Percentiles rank a stretch among this genome's conserved stretches.
Evolutionary conservation across 495 filamentous ascomycete species (phyloP).

Genomic region (Cryomyces minteri): DNA sequence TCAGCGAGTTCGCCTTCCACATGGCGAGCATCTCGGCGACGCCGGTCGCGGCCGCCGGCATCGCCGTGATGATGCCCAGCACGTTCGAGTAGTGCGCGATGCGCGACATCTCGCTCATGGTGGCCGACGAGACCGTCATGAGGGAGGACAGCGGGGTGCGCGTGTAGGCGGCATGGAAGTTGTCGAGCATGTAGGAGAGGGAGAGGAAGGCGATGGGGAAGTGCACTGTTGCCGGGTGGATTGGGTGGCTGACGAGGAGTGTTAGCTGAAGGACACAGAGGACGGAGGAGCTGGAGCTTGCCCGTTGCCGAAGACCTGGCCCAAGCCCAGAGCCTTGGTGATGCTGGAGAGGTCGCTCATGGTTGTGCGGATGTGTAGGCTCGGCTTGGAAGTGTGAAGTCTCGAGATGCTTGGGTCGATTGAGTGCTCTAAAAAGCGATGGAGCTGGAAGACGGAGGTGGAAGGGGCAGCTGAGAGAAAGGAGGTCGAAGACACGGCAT

Average conservation of each 20-base stretch:
- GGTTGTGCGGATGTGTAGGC: not conserved
- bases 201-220: conserved; percentile 19
- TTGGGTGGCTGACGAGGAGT: conserved; percentile 9
- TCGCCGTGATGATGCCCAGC: conserved; percentile 7
- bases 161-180: conserved; percentile 6
- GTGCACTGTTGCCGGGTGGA: conserved; percentile 18
- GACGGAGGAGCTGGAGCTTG: not conserved
- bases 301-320: not conserved
- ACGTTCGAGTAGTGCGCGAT: conserved; percentile 8
- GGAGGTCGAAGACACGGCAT: too few relatives aligned
- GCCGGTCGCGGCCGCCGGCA: conserved; percentile 11
- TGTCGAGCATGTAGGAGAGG: conserved; percentile 15
- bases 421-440: too few relatives aligned
- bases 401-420: too few relatives aligned
- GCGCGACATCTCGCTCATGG: conserved; percentile 6
- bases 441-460: too few relatives aligned
- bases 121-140: conserved; percentile 2
- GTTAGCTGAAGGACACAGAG: not conserved
- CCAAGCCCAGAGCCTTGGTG: not conserved
- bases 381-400: too few relatives aligned
- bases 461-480: too few relatives aligned
- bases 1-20: not conserved
- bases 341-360: not conserved
- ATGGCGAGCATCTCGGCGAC: conserved; percentile 6
- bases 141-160: conserved; percentile 1